Evolutionary conservation across 345 rosid species (phyloP).

Genomic region (Bretschneidera sinensis): DNA sequence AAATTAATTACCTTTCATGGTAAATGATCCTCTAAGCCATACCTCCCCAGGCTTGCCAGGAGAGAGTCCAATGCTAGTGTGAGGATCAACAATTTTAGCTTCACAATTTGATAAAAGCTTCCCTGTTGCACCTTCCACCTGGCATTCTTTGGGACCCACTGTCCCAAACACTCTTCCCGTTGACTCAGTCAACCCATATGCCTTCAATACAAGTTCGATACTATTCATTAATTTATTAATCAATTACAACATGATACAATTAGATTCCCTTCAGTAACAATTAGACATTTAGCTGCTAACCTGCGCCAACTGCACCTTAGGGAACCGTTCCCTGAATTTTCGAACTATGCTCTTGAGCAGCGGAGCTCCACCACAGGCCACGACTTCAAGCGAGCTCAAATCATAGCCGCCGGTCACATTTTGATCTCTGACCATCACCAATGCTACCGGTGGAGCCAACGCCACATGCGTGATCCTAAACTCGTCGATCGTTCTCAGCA

Average conservation of each 20-base stretch:
- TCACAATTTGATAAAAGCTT: slow-evolving; percentile 54
- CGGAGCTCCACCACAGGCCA: slow-evolving; percentile 75
- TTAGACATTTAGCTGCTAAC: too few species aligned
- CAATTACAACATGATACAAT: too few species aligned
- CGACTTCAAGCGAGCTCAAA: slow-evolving; percentile 51
- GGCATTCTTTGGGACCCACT: slow-evolving; percentile 60
- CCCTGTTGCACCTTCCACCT: slow-evolving; percentile 66
- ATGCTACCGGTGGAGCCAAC: slow-evolving; percentile 70
- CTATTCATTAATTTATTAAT: too few species aligned
- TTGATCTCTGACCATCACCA: slow-evolving; percentile 36
- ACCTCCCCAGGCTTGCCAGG: slow-evolving; percentile 69
- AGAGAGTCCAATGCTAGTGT: slow-evolving; percentile 34
- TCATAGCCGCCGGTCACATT: slow-evolving; percentile 24
- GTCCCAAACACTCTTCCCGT: slow-evolving; percentile 49
- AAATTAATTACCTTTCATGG: slow-evolving; percentile 30
- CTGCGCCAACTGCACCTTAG: slow-evolving; percentile 48
- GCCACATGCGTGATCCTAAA: slow-evolving; percentile 57
- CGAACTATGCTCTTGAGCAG: slow-evolving; percentile 65
- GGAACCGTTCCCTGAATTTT: slow-evolving; percentile 50
- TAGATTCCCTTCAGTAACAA: too few species aligned
- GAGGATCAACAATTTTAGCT: slow-evolving; percentile 72
- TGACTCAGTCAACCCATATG: slow-evolving; percentile 81
- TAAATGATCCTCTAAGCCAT: slow-evolving; percentile 44
- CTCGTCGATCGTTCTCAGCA: slow-evolving; percentile 53
- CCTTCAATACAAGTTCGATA: slow-evolving; percentile 21